Conservation (phyloP, 148 eudicot species). For the Limonium bicolor region DNA sequence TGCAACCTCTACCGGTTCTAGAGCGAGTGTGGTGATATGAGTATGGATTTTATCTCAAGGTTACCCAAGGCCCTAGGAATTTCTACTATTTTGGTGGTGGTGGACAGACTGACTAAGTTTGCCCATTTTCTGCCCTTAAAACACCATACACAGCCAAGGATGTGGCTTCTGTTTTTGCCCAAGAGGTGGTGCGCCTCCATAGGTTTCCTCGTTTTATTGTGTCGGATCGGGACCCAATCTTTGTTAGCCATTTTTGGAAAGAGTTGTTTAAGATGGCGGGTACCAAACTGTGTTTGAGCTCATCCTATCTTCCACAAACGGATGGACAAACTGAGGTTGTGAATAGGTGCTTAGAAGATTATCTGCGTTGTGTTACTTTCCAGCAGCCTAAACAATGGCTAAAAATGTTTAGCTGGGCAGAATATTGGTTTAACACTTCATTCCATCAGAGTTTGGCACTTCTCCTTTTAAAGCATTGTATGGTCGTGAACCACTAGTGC, state of each 20-base stretch:
- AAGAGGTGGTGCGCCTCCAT: background rate
- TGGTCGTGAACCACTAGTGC: no score
- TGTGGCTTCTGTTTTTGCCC: background rate
- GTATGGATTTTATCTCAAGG: slow-evolving; percentile 8
- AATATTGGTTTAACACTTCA: no score
- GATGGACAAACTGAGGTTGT: background rate
- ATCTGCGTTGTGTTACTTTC: background rate
- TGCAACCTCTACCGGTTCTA: slow-evolving; percentile 5
- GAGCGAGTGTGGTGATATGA: background rate
- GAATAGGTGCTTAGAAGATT: background rate
- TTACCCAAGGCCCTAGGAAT: no score
- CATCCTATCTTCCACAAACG: background rate
- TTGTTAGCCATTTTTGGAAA: background rate
- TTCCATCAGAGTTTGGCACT: no score
- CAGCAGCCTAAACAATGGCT: no score
- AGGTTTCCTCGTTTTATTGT: background rate
- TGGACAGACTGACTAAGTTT: background rate
- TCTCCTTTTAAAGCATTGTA: no score
- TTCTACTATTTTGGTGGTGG: background rate
- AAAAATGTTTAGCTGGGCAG: no score
- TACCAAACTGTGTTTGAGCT: background rate
- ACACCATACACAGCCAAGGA: slow-evolving; percentile 1
- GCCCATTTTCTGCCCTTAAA: background rate
- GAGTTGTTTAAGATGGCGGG: background rate
- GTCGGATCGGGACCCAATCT: background rate